Conservation (phyloP, 2,329 filamentous ascomycete genomes). For the Penicillium sp. region DNA sequence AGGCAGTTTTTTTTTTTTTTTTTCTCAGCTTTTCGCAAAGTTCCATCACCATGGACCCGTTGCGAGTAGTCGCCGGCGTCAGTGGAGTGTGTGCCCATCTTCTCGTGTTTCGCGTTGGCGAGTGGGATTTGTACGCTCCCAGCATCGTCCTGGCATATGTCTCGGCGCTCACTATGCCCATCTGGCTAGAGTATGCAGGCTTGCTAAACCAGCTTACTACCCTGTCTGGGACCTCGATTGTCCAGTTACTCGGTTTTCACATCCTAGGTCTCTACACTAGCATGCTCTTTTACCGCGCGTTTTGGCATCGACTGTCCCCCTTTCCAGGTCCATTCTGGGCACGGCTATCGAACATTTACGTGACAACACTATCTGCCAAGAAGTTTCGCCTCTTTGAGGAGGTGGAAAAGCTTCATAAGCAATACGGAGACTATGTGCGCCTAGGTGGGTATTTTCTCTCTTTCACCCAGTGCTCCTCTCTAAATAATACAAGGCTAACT, state of each 20-base stretch:
- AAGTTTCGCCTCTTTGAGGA: slow-evolving; percentile 23
- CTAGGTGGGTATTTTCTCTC: slow-evolving; percentile 27
- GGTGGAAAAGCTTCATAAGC: slow-evolving; percentile 26
- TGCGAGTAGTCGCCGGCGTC: too few species aligned
- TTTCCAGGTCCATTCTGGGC: slow-evolving; percentile 22
- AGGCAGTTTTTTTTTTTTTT: too few species aligned
- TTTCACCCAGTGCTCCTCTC: background rate
- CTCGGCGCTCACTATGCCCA: background rate
- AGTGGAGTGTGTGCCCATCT: background rate
- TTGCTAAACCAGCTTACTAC: background rate
- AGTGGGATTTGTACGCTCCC: slow-evolving; percentile 5
- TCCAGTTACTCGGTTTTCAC: background rate
- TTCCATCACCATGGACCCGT: too few species aligned
- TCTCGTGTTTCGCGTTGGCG: slow-evolving; percentile 9
- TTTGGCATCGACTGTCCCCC: slow-evolving; percentile 20
- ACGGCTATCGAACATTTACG: slow-evolving; percentile 34
- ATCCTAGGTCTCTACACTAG: slow-evolving; percentile 24
- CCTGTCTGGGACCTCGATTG: background rate
- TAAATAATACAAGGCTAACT: background rate
- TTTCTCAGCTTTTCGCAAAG: too few species aligned
- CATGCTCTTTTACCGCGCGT: slow-evolving; percentile 43
- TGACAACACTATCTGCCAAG: slow-evolving; percentile 28
- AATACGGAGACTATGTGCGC: slow-evolving; percentile 39
- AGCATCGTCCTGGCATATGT: slow-evolving; percentile 5
- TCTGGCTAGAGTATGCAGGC: background rate